Evolutionary conservation across 108 stramenopile genomes (phyloP).

Genomic region (Cyclotella atomus): DNA sequence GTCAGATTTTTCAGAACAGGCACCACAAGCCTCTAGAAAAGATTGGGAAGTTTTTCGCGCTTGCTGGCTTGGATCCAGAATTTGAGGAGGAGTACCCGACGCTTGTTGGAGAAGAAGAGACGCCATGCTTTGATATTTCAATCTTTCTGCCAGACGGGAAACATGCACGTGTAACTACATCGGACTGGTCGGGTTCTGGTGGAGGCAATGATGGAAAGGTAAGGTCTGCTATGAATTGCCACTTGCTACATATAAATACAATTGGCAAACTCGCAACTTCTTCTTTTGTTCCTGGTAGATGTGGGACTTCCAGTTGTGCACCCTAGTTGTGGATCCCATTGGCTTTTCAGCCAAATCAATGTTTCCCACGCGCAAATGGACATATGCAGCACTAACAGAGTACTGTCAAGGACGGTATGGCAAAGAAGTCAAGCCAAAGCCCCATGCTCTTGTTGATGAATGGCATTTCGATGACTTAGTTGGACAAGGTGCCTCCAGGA

Average conservation of each 20-base stretch:
- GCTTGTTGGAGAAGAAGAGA: constrained; percentile 21
- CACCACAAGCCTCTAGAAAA: constrained; percentile 28
- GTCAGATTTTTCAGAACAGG: constrained; percentile 58
- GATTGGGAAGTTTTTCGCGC: constrained; percentile 40
- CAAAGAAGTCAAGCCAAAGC: constrained; percentile 53
- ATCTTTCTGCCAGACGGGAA: constrained; percentile 64
- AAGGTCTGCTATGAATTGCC: no score
- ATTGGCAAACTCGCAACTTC: no score
- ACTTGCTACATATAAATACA: no score
- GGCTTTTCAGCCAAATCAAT: constrained; percentile 65
- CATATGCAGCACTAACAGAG: constrained; percentile 42
- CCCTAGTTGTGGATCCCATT: constrained; percentile 64
- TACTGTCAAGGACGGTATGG: constrained; percentile 74
- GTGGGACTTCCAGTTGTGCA: constrained; percentile 86
- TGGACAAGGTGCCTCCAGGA: constrained; percentile 38
- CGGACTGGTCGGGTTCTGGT: constrained; percentile 77
- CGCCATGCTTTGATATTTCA: constrained; percentile 66
- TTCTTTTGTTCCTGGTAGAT: no score
- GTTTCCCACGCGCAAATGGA: constrained; percentile 78
- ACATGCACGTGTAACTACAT: constrained; percentile 61
- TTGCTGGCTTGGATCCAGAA: constrained; percentile 14
- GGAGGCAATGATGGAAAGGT: constrained; percentile 58
- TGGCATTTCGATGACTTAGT: constrained; percentile 67
- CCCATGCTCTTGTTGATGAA: constrained; percentile 56
- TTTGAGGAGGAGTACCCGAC: constrained; percentile 23